Evolutionary conservation across 2,329 filamentous ascomycete species (phyloP).

Genomic region (Penicillium capsulatum): DNA sequence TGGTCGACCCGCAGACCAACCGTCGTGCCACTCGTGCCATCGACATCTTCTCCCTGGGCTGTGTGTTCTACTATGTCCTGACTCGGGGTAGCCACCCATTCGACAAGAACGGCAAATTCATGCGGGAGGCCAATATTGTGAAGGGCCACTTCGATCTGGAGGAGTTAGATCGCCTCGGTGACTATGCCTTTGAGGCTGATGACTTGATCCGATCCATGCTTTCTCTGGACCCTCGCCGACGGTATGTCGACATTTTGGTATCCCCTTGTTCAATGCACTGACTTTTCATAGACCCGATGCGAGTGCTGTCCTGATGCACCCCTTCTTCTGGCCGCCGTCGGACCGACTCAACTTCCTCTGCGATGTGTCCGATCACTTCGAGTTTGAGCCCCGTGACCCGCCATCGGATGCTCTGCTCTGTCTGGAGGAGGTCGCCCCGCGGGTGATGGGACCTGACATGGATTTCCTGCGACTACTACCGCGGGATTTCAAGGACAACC

Average conservation of each 20-base stretch:
- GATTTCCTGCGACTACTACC: slow-evolving; percentile 78
- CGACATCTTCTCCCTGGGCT: slow-evolving; percentile 93
- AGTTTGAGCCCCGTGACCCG: slow-evolving; percentile 82
- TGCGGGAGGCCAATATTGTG: slow-evolving; percentile 95
- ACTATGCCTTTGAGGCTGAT: slow-evolving; percentile 80
- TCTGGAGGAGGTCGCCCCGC: slow-evolving; percentile 49
- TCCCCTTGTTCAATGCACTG: not conserved
- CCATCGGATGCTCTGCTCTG: slow-evolving; percentile 63
- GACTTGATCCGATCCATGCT: slow-evolving; percentile 84
- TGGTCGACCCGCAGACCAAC: slow-evolving; percentile 54
- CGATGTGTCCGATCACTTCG: slow-evolving; percentile 93
- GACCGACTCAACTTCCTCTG: slow-evolving; percentile 90
- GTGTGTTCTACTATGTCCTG: slow-evolving; percentile 99
- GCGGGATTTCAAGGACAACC: slow-evolving; percentile 76
- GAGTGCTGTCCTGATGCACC: slow-evolving; percentile 78
- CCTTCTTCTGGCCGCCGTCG: slow-evolving; percentile 92
- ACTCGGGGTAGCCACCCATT: slow-evolving; percentile 90
- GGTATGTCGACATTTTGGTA: slow-evolving; percentile 37
- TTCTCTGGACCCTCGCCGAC: slow-evolving; percentile 58
- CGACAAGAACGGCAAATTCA: slow-evolving; percentile 88
- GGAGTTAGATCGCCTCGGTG: slow-evolving; percentile 69
- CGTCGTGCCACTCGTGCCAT: slow-evolving; percentile 91
- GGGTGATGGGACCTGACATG: slow-evolving; percentile 51
- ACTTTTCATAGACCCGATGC: slow-evolving; percentile 58
- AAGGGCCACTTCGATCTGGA: slow-evolving; percentile 74